Percentiles rank a stretch among this genome's conserved stretches.
Evolutionary conservation across 345 rosid species (phyloP).

Genomic region (Acer campestre): DNA sequence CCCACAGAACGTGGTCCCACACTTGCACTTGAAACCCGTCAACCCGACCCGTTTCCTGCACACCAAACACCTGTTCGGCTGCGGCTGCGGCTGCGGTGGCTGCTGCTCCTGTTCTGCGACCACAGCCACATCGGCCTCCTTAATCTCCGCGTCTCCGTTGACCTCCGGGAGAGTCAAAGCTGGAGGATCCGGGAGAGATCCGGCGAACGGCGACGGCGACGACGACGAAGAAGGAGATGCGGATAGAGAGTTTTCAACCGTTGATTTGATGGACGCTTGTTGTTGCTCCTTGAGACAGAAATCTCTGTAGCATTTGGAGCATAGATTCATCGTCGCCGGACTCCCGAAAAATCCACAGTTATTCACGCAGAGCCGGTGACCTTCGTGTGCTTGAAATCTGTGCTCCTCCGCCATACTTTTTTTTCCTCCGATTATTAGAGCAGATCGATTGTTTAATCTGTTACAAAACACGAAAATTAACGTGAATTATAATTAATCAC

Average conservation of each 20-base stretch:
- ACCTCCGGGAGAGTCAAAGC: conserved; percentile 25
- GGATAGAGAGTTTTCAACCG: conserved; percentile 33
- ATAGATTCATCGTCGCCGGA: conserved; percentile 57
- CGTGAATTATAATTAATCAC: not conserved
- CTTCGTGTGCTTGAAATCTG: conserved; percentile 50
- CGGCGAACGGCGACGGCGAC: conserved; percentile 16
- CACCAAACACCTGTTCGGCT: conserved; percentile 46
- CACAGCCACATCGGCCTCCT: conserved; percentile 4
- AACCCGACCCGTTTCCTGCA: conserved; percentile 56
- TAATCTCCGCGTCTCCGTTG: conserved; percentile 10
- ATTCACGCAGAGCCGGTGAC: conserved; percentile 52
- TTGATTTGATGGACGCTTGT: conserved; percentile 41
- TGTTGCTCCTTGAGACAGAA: conserved; percentile 45
- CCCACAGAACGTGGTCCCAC: conserved; percentile 55
- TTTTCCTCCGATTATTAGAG: not conserved
- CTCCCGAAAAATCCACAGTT: conserved; percentile 58
- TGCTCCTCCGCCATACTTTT: conserved; percentile 56
- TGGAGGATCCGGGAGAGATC: conserved; percentile 34
- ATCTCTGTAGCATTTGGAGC: conserved; percentile 56
- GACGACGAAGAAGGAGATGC: conserved; percentile 28
- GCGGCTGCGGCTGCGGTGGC: conserved; percentile 31
- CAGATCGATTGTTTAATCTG: not conserved
- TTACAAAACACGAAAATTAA: not conserved
- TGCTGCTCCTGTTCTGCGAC: not conserved
- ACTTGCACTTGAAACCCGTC: conserved; percentile 51